phyloP scores from a whole-genome alignment of 2,329 filamentous ascomycete genomes.

The Teratosphaeriaceae sp. region DNA sequence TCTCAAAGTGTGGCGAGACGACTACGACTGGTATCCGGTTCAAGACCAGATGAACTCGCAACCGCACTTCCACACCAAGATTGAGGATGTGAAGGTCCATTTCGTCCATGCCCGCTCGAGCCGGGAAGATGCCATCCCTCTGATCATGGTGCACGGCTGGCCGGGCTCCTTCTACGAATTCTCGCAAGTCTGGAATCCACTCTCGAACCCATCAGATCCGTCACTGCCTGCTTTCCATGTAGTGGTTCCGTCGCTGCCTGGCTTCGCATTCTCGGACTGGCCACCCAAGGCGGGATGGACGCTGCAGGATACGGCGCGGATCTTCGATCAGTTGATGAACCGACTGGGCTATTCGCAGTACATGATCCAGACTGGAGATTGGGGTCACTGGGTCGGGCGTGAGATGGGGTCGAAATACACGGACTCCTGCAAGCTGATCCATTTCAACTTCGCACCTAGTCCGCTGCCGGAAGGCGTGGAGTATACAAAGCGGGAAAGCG shows the following conservation, averaged over 20 bases:
- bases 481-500: constrained; percentile 29
- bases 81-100: constrained; percentile 32
- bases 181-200: constrained; percentile 31
- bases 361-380: constrained; percentile 35
- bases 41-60: constrained; percentile 27
- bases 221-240: constrained; percentile 44
- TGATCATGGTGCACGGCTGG: constrained; percentile 41
- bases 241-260: constrained; percentile 52
- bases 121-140: constrained; percentile 33
- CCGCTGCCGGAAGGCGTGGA: constrained; percentile 26
- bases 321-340: constrained; percentile 36
- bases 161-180: constrained; percentile 42
- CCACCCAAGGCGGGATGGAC: constrained; percentile 30
- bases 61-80: constrained; percentile 30
- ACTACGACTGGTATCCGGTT: constrained; percentile 29
- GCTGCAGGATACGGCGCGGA: constrained; percentile 30
- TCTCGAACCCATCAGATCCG: constrained; percentile 15
- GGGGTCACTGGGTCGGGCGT: constrained; percentile 35
- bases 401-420: constrained; percentile 32
- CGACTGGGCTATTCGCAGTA: constrained; percentile 35
- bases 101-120: constrained; percentile 33
- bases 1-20: constrained; percentile 29
- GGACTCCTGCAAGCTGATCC: constrained; percentile 33
- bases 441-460: constrained; percentile 37
- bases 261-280: constrained; percentile 43